phyloP scores from a whole-genome alignment of 108 stramenopile species.

The Pseudonitzschia pungens region DNA sequence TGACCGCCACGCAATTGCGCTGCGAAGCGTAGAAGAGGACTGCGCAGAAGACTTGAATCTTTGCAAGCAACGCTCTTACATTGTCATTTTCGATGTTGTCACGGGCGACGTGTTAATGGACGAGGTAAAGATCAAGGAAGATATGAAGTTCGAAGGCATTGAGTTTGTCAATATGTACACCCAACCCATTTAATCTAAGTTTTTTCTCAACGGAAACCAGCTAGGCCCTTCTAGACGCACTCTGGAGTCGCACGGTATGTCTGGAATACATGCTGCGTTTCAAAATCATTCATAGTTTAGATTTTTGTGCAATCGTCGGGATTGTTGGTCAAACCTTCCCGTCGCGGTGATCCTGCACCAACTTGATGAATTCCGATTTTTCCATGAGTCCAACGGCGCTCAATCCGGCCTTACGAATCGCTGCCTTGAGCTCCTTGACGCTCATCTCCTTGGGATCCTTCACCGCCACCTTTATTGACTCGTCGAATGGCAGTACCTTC shows the following conservation, averaged over 20 bases:
- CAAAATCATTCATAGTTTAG: neutral
- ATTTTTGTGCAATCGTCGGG: neutral
- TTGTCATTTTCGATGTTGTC: conserved; percentile 86
- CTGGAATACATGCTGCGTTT: neutral
- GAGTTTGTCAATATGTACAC: conserved; percentile 89
- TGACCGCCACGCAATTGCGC: conserved; percentile 81
- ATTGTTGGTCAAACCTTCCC: conserved; percentile 34
- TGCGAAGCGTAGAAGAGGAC: conserved; percentile 91
- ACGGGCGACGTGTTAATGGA: conserved; percentile 91
- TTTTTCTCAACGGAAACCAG: neutral
- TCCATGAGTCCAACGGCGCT: conserved; percentile 89
- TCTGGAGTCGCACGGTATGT: no score
- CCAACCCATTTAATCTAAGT: conserved; percentile 19
- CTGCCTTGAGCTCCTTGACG: conserved; percentile 90
- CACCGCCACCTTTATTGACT: conserved; percentile 54
- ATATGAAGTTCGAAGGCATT: conserved; percentile 94
- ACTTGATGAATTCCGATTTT: conserved; percentile 86
- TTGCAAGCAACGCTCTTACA: conserved; percentile 90
- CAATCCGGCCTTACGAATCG: conserved; percentile 84
- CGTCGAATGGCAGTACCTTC: conserved; percentile 66
- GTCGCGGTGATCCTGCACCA: conserved; percentile 73
- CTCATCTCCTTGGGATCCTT: conserved; percentile 87
- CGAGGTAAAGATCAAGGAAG: conserved; percentile 75
- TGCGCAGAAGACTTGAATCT: conserved; percentile 61
- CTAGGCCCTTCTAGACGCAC: no score